phyloP scores from a whole-genome alignment of 495 filamentous ascomycete genomes.

The Penicillium subrubescens region DNA sequence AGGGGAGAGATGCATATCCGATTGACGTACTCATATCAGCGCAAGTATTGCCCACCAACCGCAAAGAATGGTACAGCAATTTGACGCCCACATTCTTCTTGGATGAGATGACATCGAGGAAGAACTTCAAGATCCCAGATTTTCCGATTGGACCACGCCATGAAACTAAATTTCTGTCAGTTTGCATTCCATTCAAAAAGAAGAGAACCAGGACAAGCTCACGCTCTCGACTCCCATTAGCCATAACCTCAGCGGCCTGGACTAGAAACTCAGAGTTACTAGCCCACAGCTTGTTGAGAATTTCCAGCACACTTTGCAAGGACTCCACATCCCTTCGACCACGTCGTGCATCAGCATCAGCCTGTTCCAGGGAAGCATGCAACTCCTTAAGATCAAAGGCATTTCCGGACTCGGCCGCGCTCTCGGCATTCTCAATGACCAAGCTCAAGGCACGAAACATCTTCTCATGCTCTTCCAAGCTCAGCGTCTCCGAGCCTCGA shows the following conservation, averaged over 20 bases:
- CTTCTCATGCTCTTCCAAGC: conserved; percentile 27
- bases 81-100: conserved; percentile 34
- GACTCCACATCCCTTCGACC: conserved; percentile 23
- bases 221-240: conserved; percentile 70
- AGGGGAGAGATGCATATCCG: neutral
- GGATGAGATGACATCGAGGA: conserved; percentile 55
- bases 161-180: conserved; percentile 42
- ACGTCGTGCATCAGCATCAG: conserved; percentile 24
- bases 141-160: conserved; percentile 69
- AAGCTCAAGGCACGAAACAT: conserved; percentile 33
- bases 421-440: conserved; percentile 26
- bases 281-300: conserved; percentile 40
- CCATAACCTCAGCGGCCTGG: conserved; percentile 59
- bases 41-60: conserved; percentile 78
- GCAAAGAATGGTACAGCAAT: conserved; percentile 58
- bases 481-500: conserved; percentile 13
- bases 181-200: neutral
- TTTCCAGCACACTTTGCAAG: conserved; percentile 28
- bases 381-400: conserved; percentile 28
- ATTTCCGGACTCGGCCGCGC: conserved; percentile 16
- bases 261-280: conserved; percentile 46
- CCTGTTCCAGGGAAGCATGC: conserved; percentile 32
- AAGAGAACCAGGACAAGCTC: conserved; percentile 30
- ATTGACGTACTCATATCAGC: conserved; percentile 67
- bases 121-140: conserved; percentile 68